These are phyloP conservation scores for Tolypocladium guangdongense DNA, from an alignment of 2,329 filamentous ascomycete species.

Conservation along the genomic window DNA sequence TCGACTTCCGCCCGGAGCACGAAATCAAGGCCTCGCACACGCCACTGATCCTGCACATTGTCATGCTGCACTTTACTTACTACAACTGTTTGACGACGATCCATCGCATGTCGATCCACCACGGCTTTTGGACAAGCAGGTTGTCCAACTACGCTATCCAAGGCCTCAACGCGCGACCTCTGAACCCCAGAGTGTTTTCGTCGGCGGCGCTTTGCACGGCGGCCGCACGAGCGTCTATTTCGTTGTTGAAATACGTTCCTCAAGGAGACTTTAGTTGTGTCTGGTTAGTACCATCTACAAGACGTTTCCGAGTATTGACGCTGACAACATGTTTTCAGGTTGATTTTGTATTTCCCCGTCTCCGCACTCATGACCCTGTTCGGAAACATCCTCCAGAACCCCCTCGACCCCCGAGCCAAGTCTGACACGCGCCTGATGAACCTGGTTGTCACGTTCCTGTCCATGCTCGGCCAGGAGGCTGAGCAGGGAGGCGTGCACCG, in stretches of 20 bases:
- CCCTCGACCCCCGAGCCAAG: conserved; percentile 74
- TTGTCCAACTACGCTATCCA: conserved; percentile 92
- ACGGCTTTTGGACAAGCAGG: conserved; percentile 95
- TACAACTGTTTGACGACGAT: conserved; percentile 98
- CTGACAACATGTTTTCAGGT: conserved; percentile 31
- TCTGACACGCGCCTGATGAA: conserved; percentile 89
- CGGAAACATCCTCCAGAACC: conserved; percentile 92
- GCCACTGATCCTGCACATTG: conserved; percentile 86
- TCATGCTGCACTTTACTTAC: conserved; percentile 91
- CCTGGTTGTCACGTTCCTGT: conserved; percentile 83
- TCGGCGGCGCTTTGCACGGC: conserved; percentile 88
- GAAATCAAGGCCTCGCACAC: conserved; percentile 91
- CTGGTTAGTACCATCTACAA: conserved; percentile 52
- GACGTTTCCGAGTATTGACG: neutral
- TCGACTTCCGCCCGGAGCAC: conserved; percentile 94
- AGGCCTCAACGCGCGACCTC: conserved; percentile 76
- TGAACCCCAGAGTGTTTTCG: conserved; percentile 91
- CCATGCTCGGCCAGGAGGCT: conserved; percentile 78
- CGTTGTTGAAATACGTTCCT: conserved; percentile 89
- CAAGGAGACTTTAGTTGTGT: conserved; percentile 92
- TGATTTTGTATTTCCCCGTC: conserved; percentile 93
- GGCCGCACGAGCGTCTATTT: conserved; percentile 84
- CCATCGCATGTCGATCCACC: conserved; percentile 95
- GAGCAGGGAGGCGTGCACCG: conserved; percentile 84
- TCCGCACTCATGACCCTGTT: conserved; percentile 91